Conservation (phyloP, 257 asterid species). For the Solanum chaucha region DNA sequence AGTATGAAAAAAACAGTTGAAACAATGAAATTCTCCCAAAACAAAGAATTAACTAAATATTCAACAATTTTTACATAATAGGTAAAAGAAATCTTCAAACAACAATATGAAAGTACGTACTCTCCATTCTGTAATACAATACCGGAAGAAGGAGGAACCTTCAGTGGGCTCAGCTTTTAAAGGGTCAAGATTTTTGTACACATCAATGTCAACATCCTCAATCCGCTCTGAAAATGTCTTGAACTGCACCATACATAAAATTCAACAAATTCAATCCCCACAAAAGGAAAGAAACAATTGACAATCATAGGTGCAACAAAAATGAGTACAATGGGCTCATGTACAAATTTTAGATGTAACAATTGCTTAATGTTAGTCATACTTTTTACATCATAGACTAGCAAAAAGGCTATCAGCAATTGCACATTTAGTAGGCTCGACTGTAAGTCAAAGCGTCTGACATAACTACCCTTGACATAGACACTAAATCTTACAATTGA, state of each 20-base stretch:
- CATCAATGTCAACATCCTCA: constrained; percentile 63
- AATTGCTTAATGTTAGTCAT: neutral
- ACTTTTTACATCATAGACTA: neutral
- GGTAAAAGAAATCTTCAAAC: neutral
- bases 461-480: neutral
- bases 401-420: neutral
- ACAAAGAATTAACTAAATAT: neutral
- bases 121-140: constrained; percentile 63
- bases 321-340: neutral
- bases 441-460: neutral
- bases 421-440: neutral
- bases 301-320: neutral
- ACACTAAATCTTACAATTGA: neutral
- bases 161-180: constrained; percentile 54
- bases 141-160: constrained; percentile 77
- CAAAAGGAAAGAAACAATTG: neutral
- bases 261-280: neutral
- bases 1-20: neutral
- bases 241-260: constrained; percentile 42
- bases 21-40: neutral
- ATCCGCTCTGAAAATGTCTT: constrained; percentile 50
- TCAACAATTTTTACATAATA: neutral
- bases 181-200: constrained; percentile 56
- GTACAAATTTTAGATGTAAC: neutral
- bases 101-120: constrained; percentile 22